These are phyloP conservation scores for Herpetomonas samuelpessoai DNA, from an alignment of 208 protist species.

Conservation along the genomic window DNA sequence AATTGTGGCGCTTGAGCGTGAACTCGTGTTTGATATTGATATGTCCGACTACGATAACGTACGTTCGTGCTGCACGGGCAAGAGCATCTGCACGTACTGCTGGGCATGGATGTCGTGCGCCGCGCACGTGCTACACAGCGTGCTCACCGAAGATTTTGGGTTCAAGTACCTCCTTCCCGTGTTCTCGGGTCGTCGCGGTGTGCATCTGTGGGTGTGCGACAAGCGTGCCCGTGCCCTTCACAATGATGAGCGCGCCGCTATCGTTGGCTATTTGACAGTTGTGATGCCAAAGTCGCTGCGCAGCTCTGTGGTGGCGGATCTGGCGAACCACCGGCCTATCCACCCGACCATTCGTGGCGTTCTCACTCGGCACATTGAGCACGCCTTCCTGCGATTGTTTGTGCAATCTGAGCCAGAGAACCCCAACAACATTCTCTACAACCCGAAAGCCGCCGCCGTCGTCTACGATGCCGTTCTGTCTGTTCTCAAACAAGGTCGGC, in stretches of 20 bases:
- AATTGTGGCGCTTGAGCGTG: constrained; percentile 86
- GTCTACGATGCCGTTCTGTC: constrained; percentile 64
- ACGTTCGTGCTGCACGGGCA: constrained; percentile 94
- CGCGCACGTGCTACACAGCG: constrained; percentile 84
- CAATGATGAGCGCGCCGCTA: constrained; percentile 86
- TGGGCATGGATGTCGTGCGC: constrained; percentile 97
- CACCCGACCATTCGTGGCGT: constrained; percentile 77
- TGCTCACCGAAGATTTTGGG: constrained; percentile 95
- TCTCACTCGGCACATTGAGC: constrained; percentile 43
- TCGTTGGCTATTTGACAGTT: constrained; percentile 93
- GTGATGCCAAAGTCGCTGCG: constrained; percentile 57
- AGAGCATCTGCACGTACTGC: constrained; percentile 95
- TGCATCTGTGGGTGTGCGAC: constrained; percentile 99
- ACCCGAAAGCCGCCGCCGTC: constrained; percentile 55
- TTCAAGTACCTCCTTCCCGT: constrained; percentile 97
- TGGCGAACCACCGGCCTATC: constrained; percentile 73
- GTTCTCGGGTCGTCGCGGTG: constrained; percentile 97
- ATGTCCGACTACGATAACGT: constrained; percentile 99
- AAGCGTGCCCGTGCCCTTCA: constrained; percentile 77
- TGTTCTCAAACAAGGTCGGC: constrained; percentile 70
- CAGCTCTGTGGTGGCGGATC: constrained; percentile 51
- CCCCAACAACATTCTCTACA: constrained; percentile 65
- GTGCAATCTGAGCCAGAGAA: constrained; percentile 45
- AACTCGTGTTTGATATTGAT: constrained; percentile 99
- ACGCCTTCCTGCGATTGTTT: constrained; percentile 71